Conservation (phyloP, 179 eudicot species). For the Carnegiea gigantea region DNA sequence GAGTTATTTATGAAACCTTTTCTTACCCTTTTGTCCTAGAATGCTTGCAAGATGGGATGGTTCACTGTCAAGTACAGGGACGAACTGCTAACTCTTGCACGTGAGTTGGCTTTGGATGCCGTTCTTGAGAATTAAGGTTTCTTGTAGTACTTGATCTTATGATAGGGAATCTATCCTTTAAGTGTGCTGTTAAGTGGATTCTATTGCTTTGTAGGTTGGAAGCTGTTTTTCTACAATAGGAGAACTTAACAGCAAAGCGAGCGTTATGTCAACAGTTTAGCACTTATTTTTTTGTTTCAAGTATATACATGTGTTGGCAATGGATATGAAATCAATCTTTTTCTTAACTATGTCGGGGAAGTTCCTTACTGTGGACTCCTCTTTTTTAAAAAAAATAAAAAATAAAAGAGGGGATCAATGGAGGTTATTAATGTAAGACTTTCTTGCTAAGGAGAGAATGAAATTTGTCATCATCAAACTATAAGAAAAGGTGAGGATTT, state of each 20-base stretch:
- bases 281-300: constrained; percentile 23
- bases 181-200: background rate
- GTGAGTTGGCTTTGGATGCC: constrained; percentile 50
- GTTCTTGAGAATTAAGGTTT: constrained; percentile 1
- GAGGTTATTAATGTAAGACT: too few species aligned
- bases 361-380: background rate
- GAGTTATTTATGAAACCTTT: constrained; percentile 5
- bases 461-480: too few species aligned
- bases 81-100: constrained; percentile 62
- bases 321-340: background rate
- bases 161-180: background rate
- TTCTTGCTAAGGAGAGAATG: too few species aligned
- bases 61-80: constrained; percentile 50
- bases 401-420: too few species aligned
- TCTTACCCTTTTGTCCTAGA: constrained; percentile 36
- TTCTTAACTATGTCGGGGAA: background rate
- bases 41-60: constrained; percentile 87
- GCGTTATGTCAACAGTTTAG: constrained; percentile 41
- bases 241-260: constrained; percentile 40
- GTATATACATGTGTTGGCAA: background rate
- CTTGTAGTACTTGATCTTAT: background rate
- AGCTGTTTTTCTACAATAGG: constrained; percentile 44
- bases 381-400: too few species aligned
- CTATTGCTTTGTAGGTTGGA: constrained; percentile 40
- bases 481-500: background rate